phyloP scores from a whole-genome alignment of 805 yeast genomes.

The Candida patagonica region DNA sequence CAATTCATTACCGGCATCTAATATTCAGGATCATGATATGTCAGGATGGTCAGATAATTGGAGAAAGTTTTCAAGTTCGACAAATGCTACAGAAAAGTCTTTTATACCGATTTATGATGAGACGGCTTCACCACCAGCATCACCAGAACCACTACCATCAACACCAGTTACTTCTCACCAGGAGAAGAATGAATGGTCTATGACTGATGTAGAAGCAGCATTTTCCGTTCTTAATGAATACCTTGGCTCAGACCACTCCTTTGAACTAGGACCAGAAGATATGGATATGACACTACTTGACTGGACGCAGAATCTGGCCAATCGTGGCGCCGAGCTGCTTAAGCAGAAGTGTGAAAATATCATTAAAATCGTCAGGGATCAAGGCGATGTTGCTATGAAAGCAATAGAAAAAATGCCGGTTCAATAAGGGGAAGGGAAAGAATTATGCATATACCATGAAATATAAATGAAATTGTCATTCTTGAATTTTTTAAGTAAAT shows the following conservation, averaged over 20 bases:
- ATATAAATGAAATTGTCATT: too few relatives aligned
- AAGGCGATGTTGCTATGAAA: conserved; percentile 43
- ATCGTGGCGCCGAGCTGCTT: conserved; percentile 42
- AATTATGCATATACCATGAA: too few relatives aligned
- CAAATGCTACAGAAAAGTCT: background rate
- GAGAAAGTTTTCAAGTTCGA: conserved; percentile 3
- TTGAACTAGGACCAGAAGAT: conserved; percentile 24
- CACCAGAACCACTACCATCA: background rate
- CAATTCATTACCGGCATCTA: too few relatives aligned
- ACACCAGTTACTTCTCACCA: conserved; percentile 1
- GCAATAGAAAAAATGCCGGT: conserved; percentile 20
- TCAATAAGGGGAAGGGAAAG: background rate
- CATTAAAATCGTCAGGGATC: conserved; percentile 38
- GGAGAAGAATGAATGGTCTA: background rate
- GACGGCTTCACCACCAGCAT: background rate
- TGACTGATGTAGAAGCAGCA: conserved; percentile 1
- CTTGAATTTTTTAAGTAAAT: too few relatives aligned
- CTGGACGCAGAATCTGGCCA: conserved; percentile 55
- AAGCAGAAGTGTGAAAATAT: conserved; percentile 39
- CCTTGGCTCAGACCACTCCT: conserved; percentile 1
- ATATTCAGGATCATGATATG: too few relatives aligned
- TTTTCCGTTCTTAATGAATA: conserved; percentile 1
- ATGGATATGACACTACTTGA: conserved; percentile 62
- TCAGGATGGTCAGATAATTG: conserved; percentile 3
- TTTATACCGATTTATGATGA: background rate